These are phyloP conservation scores for Rhodofomes roseus DNA, from an alignment of 1,284 basidiomycete species.

Conservation along the genomic window DNA sequence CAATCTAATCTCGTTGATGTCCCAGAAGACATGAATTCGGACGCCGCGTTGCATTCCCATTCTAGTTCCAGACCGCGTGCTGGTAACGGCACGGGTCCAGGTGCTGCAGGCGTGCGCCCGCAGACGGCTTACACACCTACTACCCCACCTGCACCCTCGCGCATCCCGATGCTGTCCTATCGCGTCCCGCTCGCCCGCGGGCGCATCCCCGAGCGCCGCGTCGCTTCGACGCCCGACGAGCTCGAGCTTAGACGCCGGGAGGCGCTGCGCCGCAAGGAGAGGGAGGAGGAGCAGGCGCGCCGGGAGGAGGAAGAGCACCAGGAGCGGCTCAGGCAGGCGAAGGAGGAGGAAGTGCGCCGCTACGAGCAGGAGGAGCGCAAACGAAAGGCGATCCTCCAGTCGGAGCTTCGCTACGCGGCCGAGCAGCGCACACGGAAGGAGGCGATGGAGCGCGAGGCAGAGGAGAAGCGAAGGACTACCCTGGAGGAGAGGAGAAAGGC, in stretches of 20 bases:
- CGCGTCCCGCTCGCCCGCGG: slow-evolving; percentile 12
- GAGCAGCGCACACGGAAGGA: slow-evolving; percentile 45
- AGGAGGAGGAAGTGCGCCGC: slow-evolving; percentile 40
- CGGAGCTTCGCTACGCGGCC: slow-evolving; percentile 46
- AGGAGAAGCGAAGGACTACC: slow-evolving; percentile 43
- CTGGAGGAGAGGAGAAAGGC: slow-evolving; percentile 44
- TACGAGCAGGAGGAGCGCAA: slow-evolving; percentile 48
- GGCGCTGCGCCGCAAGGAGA: slow-evolving; percentile 26
- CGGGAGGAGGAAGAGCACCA: slow-evolving; percentile 51
- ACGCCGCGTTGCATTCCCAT: background rate
- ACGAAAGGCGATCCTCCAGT: slow-evolving; percentile 42
- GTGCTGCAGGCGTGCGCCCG: slow-evolving; percentile 4
- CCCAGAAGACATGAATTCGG: background rate
- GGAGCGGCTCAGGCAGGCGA: slow-evolving; percentile 40
- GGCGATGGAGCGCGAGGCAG: slow-evolving; percentile 44
- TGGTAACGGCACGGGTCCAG: slow-evolving; percentile 7
- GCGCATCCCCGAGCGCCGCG: slow-evolving; percentile 8
- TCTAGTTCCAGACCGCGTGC: background rate
- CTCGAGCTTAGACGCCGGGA: slow-evolving; percentile 16
- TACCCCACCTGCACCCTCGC: slow-evolving; percentile 16
- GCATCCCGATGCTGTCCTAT: slow-evolving; percentile 17
- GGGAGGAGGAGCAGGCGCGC: slow-evolving; percentile 45
- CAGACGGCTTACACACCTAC: slow-evolving; percentile 5
- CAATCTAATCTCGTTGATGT: slow-evolving; percentile 10
- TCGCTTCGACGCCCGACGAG: slow-evolving; percentile 21